phyloP scores from a whole-genome alignment of 139 green algal species.

The Pleodorina starrii region DNA sequence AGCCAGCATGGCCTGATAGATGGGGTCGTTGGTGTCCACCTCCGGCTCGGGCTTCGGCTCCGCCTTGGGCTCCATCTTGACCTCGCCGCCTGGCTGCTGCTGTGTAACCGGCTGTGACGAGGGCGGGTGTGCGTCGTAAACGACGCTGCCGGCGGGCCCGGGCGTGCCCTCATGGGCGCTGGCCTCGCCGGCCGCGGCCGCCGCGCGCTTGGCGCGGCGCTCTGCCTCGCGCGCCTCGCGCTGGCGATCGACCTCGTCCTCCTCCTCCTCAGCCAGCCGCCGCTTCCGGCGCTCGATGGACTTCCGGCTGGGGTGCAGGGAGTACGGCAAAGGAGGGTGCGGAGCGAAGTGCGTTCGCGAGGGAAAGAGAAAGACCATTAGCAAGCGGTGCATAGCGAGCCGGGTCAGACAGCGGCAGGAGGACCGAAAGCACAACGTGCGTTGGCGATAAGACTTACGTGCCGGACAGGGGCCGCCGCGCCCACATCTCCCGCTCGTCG shows the following conservation, averaged over 20 bases:
- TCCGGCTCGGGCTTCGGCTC: conserved; percentile 39
- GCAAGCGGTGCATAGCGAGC: no score
- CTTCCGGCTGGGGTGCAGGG: conserved; percentile 60
- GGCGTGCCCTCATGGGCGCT: conserved; percentile 30
- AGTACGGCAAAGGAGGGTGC: neutral
- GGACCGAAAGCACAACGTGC: no score
- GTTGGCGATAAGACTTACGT: conserved; percentile 42
- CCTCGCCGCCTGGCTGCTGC: neutral
- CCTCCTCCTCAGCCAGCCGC: conserved; percentile 66
- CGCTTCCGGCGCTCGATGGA: conserved; percentile 64
- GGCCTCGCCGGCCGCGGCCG: conserved; percentile 6
- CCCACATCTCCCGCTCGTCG: conserved; percentile 75
- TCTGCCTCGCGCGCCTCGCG: conserved; percentile 55
- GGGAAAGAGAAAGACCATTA: no score
- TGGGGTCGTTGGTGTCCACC: conserved; percentile 72
- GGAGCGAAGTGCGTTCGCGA: no score
- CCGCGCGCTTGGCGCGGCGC: conserved; percentile 9
- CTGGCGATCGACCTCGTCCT: conserved; percentile 62
- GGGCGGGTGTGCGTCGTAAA: conserved; percentile 7
- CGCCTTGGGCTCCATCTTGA: neutral
- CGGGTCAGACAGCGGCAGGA: no score
- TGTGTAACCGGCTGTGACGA: neutral
- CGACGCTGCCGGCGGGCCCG: conserved; percentile 30
- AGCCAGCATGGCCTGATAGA: conserved; percentile 61
- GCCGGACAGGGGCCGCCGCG: conserved; percentile 48